Base-by-base conservation (phyloP, 139 green algal species). In the Chlorella sorokiniana region DNA sequence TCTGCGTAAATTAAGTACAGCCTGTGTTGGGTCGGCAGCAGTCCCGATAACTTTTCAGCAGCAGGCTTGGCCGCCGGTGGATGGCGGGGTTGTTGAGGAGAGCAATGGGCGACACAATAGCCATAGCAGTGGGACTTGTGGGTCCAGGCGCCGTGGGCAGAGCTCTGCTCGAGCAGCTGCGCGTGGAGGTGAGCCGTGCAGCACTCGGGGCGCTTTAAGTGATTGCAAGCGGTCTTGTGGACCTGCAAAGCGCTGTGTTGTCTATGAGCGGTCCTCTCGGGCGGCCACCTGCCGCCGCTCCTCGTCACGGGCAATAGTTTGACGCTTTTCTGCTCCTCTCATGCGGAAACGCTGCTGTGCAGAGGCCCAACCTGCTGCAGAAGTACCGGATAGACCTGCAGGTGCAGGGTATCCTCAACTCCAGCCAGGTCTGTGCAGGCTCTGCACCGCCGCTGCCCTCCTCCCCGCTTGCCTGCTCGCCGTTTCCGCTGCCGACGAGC, bases 91-190 rank as follows among this genome's bases (percentile, higher is more conserved):
- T 23, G 22, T 29, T 29, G 33, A 33, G 23, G 16, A 16, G 56
- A 6, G 51, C 48, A 48, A 78, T 77, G 70, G 29, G 27, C 22
- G 73, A 79, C 11, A 69, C 51, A 44, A 8, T 79, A 3, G 29
- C 42, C 6, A 69, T 84, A n/a, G 80, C 69, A 22, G 37, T 99
- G 25, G 96, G 88, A 27, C 72, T 99, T 3, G 91, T 99, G 52
- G 95, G 95, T 0, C 94, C 96, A 3, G 96, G 96, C 4, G 87
- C 95, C 11, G 94, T 99, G 45, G 96, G 96, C 7, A 86, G 88
- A 22, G 94, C 93, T 0, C 83, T 99, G 25, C 85, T 99, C 3
- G 80, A 94, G 6, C 96, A 99, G 84, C 65, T 99, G 8, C 84
- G 88, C 14, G 86, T 92, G 33, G 92, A 98, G 91, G 84, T 90